phyloP scores from a whole-genome alignment of 345 rosid genomes.

The Brassica nigra region DNA sequence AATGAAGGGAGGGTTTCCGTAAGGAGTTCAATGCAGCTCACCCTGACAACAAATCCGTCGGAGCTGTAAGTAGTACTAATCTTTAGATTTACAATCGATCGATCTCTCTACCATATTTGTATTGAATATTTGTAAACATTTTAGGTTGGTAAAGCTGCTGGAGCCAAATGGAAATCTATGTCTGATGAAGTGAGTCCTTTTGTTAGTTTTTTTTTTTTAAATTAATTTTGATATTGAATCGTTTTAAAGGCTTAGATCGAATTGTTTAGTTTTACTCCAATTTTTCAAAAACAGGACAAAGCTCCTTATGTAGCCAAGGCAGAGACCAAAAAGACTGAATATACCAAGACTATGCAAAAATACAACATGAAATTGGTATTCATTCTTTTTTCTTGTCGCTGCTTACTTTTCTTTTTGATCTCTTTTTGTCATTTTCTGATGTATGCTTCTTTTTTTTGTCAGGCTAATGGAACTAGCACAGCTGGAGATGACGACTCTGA shows the following conservation, averaged over 20 bases:
- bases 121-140: slow-evolving; percentile 7
- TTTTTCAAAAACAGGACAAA: slow-evolving; percentile 53
- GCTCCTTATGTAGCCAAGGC: slow-evolving; percentile 60
- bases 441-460: not conserved
- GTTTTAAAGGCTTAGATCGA: not conserved
- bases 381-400: not conserved
- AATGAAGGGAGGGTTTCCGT: slow-evolving; percentile 72
- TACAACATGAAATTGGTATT: slow-evolving; percentile 65
- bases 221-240: not conserved
- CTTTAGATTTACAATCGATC: not conserved
- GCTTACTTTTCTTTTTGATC: not conserved
- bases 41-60: slow-evolving; percentile 82
- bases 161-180: slow-evolving; percentile 73
- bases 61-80: slow-evolving; percentile 49
- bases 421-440: not conserved
- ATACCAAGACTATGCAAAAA: slow-evolving; percentile 53
- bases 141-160: slow-evolving; percentile 85
- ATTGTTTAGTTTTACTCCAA: too few species aligned
- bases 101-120: not conserved
- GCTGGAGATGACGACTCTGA: slow-evolving; percentile 72
- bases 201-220: not conserved
- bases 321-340: slow-evolving; percentile 62
- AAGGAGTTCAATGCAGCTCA: slow-evolving; percentile 58
- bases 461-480: slow-evolving; percentile 58
- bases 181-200: slow-evolving; percentile 54